Base-by-base conservation (phyloP, 177 flowering plant genomes). In the Tripterygium wilfordii region DNA sequence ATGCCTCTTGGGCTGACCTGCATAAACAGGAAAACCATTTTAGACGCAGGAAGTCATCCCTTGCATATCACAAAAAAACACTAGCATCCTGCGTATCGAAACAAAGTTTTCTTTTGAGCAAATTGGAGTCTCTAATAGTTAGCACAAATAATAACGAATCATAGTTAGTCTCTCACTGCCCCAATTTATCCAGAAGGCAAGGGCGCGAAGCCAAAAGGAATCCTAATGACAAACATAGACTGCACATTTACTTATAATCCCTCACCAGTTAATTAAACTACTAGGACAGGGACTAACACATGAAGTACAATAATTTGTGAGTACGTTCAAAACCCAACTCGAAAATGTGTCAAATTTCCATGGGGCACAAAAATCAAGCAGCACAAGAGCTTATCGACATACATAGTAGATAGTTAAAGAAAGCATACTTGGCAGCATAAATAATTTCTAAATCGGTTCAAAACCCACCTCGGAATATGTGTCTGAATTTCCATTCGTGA, bases 1-100 rank as follows among this genome's bases (percentile, higher is more conserved):
- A 69, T 83, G 91, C 53, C 92, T 58, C 62, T 84, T 84, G 32
- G 92, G 88, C 67, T 84, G 92, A 26, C 92, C 92, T 84, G 81
- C 57, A 66, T 13, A 15, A 14, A 27, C 10, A 55, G 5, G 17
- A 22, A 23, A 35, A 24, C 35, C 9, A 44, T 9, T 44, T 39
- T 1, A 19, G 13, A n/a, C n/a, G 8, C 38, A 35, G 38, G 14
- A 6, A 3, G 3, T 35, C 14, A 35, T 35, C 14, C 15, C 38
- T 35, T 10, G 16, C n/a, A n/a, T n/a, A n/a, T n/a, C n/a, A n/a
- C n/a, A n/a, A n/a, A n/a, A n/a, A n/a, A n/a, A n/a, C n/a, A n/a
- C n/a, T n/a, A n/a, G n/a, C n/a, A n/a, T n/a, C n/a, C n/a, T n/a
- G 3, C 16, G 8, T 6, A 5, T 35, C 33, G 33, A 12, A 6